Base-by-base conservation (phyloP, 1,284 basidiomycete genomes). In the Leccinum subrobustum region DNA sequence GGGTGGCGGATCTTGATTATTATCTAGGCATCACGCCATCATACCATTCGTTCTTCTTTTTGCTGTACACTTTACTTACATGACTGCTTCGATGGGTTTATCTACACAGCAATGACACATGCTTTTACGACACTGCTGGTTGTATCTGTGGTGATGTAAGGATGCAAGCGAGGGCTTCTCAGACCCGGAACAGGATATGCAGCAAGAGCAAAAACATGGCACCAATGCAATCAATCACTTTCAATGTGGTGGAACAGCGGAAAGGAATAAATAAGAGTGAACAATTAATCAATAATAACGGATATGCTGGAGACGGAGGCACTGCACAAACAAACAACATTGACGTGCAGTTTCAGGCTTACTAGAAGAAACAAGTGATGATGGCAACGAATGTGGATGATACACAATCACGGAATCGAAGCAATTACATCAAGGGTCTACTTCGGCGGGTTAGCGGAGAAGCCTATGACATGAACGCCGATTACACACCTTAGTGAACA, bases 401-500 rank as follows among this genome's bases (percentile, higher is more conserved):
- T 70, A 71, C 70, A 73, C 5, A 57, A 56, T 68, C 65, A 53
- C 60, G 57, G 55, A 61, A 63, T 42, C 52, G 31, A 61, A 62
- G 59, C 29, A 44, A 61, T 55, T 55, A 62, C 55, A 69, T 58
- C 54, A 56, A 55, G 25, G 56, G 51, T 35, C 65, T 73, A 57
- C 18, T 60, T 47, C 37, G 20, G 27, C 31, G 37, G 48, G 59
- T 73, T 42, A 72, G 54, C 23, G 6, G 23, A 62, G 18, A 52
- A 58, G 47, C 11, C 14, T n/a, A 53, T 25, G 31, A 47, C 3
- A 29, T 50, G 42, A 61, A 56, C 35, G 44, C 47, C 11, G 37
- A 47, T 53, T 12, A 65, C 67, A n/a, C 60, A 73, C 72, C 64
- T 71, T 78, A 85, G 63, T 82, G 84, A 67, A 83, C 81, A 65